Percentiles rank a stretch among this genome's conserved stretches.
phyloP scores from a whole-genome alignment of 2,329 filamentous ascomycete genomes.

The Blastomyces emzantsi region DNA sequence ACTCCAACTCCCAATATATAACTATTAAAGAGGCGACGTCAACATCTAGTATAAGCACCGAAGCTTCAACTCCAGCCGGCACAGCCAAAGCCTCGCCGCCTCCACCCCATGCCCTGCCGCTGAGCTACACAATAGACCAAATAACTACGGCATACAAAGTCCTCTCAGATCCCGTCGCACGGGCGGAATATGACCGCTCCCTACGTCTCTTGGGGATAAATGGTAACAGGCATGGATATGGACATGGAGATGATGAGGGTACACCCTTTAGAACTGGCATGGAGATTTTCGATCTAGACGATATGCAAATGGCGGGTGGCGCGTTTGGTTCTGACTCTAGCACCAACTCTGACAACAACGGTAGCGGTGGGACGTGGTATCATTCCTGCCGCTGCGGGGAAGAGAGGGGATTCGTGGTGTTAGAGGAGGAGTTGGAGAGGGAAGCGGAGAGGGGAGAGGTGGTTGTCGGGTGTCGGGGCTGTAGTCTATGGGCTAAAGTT shows the following conservation, averaged over 20 bases:
- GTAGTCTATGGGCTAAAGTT: constrained; percentile 55
- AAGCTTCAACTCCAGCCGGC: not conserved
- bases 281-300: constrained; percentile 51
- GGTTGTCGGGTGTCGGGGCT: constrained; percentile 52
- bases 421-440: constrained; percentile 45
- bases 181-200: constrained; percentile 42
- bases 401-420: constrained; percentile 46
- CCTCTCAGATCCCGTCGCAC: constrained; percentile 38
- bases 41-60: not conserved
- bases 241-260: constrained; percentile 13
- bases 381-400: constrained; percentile 51
- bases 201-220: constrained; percentile 27
- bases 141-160: constrained; percentile 51
- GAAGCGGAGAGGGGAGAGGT: constrained; percentile 48
- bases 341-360: constrained; percentile 40
- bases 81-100: not conserved
- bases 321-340: constrained; percentile 25
- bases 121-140: constrained; percentile 44
- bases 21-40: not conserved
- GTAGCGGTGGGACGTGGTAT: constrained; percentile 41
- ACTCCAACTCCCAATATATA: not conserved
- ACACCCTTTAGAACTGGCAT: constrained; percentile 43
- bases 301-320: constrained; percentile 37
- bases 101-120: not conserved
- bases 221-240: constrained; percentile 22